Evolutionary conservation across 768 basidiomycete species (phyloP).

Genomic region (Lentinula lateritia): DNA sequence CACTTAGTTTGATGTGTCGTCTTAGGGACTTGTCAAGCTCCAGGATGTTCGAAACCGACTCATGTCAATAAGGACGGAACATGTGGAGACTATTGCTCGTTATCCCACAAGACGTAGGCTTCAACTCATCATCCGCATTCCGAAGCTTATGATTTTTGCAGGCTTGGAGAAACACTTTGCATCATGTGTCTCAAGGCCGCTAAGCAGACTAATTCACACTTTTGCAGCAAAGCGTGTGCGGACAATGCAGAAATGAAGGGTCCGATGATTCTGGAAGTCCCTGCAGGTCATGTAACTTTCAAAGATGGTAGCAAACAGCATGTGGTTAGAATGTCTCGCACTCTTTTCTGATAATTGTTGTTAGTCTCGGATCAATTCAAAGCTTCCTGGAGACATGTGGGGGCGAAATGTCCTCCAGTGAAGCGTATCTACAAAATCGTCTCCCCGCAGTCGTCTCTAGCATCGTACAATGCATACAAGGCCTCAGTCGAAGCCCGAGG

Average conservation of each 20-base stretch:
- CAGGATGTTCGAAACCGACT: slow-evolving; percentile 42
- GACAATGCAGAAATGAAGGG: slow-evolving; percentile 50
- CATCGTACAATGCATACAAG: slow-evolving; percentile 59
- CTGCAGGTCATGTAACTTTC: slow-evolving; percentile 54
- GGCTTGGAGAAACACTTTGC: slow-evolving; percentile 46
- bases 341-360: not conserved
- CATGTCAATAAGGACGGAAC: slow-evolving; percentile 34
- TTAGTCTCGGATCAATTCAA: slow-evolving; percentile 65
- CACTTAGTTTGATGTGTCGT: not conserved
- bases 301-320: slow-evolving; percentile 43
- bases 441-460: slow-evolving; percentile 38
- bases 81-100: slow-evolving; percentile 41
- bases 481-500: slow-evolving; percentile 55
- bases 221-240: slow-evolving; percentile 52
- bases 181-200: slow-evolving; percentile 53
- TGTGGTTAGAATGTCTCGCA: not conserved
- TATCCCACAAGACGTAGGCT: slow-evolving; percentile 43
- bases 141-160: slow-evolving; percentile 11
- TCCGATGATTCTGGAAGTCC: slow-evolving; percentile 56
- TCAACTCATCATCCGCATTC: not conserved
- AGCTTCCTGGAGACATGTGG: slow-evolving; percentile 58
- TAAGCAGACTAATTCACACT: slow-evolving; percentile 54
- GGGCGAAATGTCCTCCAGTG: slow-evolving; percentile 51
- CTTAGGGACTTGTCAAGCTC: slow-evolving; percentile 43
- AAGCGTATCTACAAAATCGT: slow-evolving; percentile 62